A percentile compares a stretch with the other conserved stretches of the same genome.
phyloP scores from a whole-genome alignment of 139 green algal species.

The Closterium sp. region DNA sequence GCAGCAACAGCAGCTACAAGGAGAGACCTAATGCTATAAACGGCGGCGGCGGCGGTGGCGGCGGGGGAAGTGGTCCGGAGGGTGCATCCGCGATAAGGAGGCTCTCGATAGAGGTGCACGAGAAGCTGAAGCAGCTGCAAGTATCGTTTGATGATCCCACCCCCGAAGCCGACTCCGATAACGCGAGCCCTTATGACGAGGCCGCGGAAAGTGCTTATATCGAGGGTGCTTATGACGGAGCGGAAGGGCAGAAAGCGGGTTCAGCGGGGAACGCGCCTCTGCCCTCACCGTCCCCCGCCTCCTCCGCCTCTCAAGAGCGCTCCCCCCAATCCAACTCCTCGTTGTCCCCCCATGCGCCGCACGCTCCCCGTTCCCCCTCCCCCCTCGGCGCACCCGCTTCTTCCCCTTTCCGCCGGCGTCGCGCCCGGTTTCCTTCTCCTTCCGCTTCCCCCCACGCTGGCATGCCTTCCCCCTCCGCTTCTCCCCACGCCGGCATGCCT shows the following conservation, averaged over 20 bases:
- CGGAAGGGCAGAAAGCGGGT: neutral
- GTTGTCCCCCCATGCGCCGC: neutral
- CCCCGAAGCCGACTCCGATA: neutral
- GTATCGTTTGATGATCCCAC: neutral
- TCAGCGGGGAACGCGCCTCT: too few relatives aligned
- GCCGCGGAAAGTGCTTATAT: neutral
- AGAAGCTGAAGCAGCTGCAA: neutral
- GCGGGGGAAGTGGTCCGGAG: neutral
- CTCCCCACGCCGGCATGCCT: too few relatives aligned
- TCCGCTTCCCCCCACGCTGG: too few relatives aligned
- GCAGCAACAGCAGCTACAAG: neutral
- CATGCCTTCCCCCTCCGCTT: too few relatives aligned
- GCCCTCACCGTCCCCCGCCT: too few relatives aligned
- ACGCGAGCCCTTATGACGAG: neutral
- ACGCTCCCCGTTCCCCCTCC: neutral
- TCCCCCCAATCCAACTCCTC: neutral
- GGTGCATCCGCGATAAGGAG: neutral
- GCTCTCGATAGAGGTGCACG: neutral
- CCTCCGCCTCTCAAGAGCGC: too few relatives aligned
- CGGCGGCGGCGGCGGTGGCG: too few relatives aligned
- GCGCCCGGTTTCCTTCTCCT: neutral
- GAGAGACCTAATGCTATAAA: neutral
- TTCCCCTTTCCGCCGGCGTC: neutral
- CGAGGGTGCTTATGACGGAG: neutral
- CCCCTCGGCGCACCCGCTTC: neutral